phyloP scores from a whole-genome alignment of 2,329 filamentous ascomycete genomes.

The Drechslerella dactyloides region DNA sequence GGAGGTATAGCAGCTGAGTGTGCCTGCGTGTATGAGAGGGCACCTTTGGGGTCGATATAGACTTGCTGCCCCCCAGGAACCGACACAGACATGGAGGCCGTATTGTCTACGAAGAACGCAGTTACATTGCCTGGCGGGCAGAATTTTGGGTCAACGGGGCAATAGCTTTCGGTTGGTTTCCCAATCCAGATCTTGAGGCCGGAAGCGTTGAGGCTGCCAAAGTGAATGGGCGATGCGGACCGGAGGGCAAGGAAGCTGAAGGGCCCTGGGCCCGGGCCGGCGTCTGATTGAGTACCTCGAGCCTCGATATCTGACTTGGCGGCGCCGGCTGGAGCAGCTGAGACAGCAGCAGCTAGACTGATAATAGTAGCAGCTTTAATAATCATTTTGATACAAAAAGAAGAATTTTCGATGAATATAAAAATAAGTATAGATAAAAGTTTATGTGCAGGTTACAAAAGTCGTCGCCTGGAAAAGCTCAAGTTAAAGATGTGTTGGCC shows the following conservation, averaged over 20 bases:
- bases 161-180: slow-evolving; percentile 61
- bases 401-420: no score
- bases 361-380: slow-evolving; percentile 22
- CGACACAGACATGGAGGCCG: slow-evolving; percentile 59
- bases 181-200: slow-evolving; percentile 63
- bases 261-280: no score
- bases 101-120: slow-evolving; percentile 59
- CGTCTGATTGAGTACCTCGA: slow-evolving; percentile 4
- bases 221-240: slow-evolving; percentile 63
- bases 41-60: slow-evolving; percentile 65
- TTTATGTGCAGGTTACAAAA: no score
- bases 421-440: no score
- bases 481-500: slow-evolving; percentile 12
- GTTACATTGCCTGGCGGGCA: slow-evolving; percentile 63
- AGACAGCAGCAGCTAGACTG: slow-evolving; percentile 16
- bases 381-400: slow-evolving; percentile 30
- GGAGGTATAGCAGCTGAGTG: slow-evolving; percentile 64
- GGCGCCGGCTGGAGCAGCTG: slow-evolving; percentile 16
- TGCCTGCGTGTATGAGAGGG: slow-evolving; percentile 65
- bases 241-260: slow-evolving; percentile 54
- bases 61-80: slow-evolving; percentile 70
- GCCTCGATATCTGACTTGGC: slow-evolving; percentile 12
- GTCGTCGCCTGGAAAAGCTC: no score
- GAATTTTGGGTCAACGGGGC: slow-evolving; percentile 59
- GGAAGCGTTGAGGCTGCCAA: slow-evolving; percentile 61